Base-by-base conservation (phyloP, 192 early-diverging fungal species). In the Backusella parvicylindrica region DNA sequence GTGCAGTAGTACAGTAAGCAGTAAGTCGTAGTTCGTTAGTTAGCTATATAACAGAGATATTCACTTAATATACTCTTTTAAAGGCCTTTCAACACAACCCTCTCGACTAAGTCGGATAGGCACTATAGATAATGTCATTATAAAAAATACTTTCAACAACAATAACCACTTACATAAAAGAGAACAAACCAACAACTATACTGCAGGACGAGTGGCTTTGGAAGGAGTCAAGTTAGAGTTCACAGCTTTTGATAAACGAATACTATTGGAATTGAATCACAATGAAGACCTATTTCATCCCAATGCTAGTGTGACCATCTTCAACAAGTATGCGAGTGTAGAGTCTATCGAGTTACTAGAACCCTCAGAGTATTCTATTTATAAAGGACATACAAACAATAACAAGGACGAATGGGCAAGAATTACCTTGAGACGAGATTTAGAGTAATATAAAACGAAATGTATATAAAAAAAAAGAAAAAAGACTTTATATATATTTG, bases 271-370 rank as follows among this genome's bases (percentile, higher is more conserved):
- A 37, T 78, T 94, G 18, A 89, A 89, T 70, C 91, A 88, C 23
- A 94, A 94, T 77, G 69, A 78, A 15, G 91, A 92, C 70, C 74
- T 94, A 36, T 77, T 94, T 64, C 92, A 94, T 72, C 87, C 91
- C 1, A 79, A 92, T 8, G 89, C 90, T 2, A 84, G 69, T 23
- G 75, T 82, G 64, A 64, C 41, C n/a, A 33, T 74, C 8, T 60
- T 60, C 11, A 60, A 60, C 26, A 60, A 60, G 1, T 23, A 23
- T 60, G 53, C 73, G 50, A 82, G 64, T 16, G 79, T 68, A 49
- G 79, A 82, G 21, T 6, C 49, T 3, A 47, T 70, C 11, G 78
- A 89, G 68, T 79, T 83, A 66, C 68, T 81, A 50, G 67, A 82
- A 67, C 35, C 32, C 12, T 40, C 49, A 13, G 69, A 71, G 1